These are phyloP conservation scores for Apophysomyces variabilis DNA, from an alignment of 371 early-diverging fungal genomes.

Conservation along the genomic window DNA sequence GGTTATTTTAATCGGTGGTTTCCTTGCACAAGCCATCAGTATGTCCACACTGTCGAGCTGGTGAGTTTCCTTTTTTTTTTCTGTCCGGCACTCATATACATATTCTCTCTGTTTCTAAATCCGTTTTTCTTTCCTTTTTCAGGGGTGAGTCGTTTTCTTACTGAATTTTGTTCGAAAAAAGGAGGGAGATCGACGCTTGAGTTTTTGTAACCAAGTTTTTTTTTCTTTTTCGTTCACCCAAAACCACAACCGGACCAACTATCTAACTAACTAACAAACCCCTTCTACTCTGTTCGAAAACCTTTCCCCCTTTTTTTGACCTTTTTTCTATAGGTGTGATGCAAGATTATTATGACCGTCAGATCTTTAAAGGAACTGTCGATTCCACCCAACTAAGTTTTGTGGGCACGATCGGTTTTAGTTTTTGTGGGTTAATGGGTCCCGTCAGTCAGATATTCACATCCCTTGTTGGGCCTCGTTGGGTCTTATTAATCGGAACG, in stretches of 20 bases:
- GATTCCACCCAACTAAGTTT: slow-evolving; percentile 29
- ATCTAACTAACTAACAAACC: not conserved
- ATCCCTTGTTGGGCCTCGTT: slow-evolving; percentile 29
- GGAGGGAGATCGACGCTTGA: slow-evolving; percentile 6
- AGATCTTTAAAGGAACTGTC: slow-evolving; percentile 31
- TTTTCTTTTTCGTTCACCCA: too few relatives aligned
- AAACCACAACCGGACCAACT: too few relatives aligned
- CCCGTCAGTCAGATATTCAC: slow-evolving; percentile 32
- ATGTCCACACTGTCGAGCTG: slow-evolving; percentile 41
- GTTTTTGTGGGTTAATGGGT: slow-evolving; percentile 37
- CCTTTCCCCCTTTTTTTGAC: not conserved
- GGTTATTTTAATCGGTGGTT: slow-evolving; percentile 35
- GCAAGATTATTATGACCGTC: slow-evolving; percentile 28
- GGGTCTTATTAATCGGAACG: slow-evolving; percentile 29
- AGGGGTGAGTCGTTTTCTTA: slow-evolving; percentile 8
- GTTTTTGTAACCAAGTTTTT: not conserved
- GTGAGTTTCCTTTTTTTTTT: slow-evolving; percentile 21
- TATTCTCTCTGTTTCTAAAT: too few relatives aligned
- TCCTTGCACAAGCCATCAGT: slow-evolving; percentile 41
- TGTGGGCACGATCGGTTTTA: slow-evolving; percentile 38
- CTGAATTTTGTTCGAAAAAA: not conserved
- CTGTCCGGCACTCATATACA: not conserved
- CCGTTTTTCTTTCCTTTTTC: not conserved
- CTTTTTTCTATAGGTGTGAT: slow-evolving; percentile 14
- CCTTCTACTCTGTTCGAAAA: not conserved